phyloP scores from a whole-genome alignment of 352 stramenopile species.

The Phytophthora nicotianae region DNA sequence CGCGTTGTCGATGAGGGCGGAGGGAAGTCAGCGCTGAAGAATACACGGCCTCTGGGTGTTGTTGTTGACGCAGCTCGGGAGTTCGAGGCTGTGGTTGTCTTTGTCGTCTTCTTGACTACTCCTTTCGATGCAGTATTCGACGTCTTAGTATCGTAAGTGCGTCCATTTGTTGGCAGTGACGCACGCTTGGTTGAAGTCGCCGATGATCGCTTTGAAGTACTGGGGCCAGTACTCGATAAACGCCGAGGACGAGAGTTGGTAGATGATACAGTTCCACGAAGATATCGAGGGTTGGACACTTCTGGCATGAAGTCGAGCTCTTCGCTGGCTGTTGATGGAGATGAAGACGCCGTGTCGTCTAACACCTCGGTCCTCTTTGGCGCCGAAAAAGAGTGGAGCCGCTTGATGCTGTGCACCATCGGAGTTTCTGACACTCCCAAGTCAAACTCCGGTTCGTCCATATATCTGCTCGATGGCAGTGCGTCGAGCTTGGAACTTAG shows the following conservation, averaged over 20 bases:
- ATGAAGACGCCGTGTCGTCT: slow-evolving; percentile 41
- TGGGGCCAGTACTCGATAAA: slow-evolving; percentile 9
- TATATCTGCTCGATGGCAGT: slow-evolving; percentile 4
- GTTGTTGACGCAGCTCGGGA: slow-evolving; percentile 20
- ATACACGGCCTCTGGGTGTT: slow-evolving; percentile 29
- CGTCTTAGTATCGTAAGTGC: slow-evolving; percentile 18
- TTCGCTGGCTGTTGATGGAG: slow-evolving; percentile 42
- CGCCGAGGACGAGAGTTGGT: slow-evolving; percentile 54
- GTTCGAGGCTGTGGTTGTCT: slow-evolving; percentile 4
- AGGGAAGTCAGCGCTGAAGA: slow-evolving; percentile 39
- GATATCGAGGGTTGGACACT: slow-evolving; percentile 47
- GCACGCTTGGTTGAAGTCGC: slow-evolving; percentile 29
- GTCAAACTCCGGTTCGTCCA: slow-evolving; percentile 21
- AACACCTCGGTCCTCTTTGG: slow-evolving; percentile 36
- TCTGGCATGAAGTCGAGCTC: slow-evolving; percentile 48
- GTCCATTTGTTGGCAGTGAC: slow-evolving; percentile 30
- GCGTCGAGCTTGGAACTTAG: slow-evolving; percentile 20
- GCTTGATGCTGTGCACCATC: slow-evolving; percentile 30
- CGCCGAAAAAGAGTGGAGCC: slow-evolving; percentile 53
- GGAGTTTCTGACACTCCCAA: slow-evolving; percentile 10
- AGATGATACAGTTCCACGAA: slow-evolving; percentile 56
- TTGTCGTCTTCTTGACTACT: slow-evolving; percentile 22
- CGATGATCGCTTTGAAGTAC: slow-evolving; percentile 21
- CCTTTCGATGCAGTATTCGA: slow-evolving; percentile 12
- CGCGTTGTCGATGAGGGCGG: slow-evolving; percentile 15